Conservation (phyloP, 1,139 yeast species). For the Taphrina communis region DNA sequence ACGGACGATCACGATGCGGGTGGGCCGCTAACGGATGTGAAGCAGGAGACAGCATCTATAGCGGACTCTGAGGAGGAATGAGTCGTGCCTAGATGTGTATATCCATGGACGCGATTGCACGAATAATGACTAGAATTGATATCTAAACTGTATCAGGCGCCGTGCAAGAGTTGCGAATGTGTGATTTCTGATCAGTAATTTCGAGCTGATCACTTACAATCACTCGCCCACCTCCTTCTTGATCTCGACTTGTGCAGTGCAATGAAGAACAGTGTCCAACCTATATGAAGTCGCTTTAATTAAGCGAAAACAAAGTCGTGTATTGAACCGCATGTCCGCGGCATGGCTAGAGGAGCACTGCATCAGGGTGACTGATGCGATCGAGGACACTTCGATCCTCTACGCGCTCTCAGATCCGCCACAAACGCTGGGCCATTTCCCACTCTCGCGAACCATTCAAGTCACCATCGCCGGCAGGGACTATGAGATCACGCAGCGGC, state of each 20-base stretch:
- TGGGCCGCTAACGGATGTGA: not conserved
- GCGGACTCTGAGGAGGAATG: constrained; percentile 1
- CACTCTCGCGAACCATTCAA: constrained; percentile 19
- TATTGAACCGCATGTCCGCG: not conserved
- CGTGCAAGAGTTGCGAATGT: no score
- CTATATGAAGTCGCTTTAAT: no score
- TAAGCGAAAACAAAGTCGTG: no score
- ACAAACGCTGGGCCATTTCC: constrained; percentile 15
- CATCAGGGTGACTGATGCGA: constrained; percentile 10
- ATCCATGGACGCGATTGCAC: not conserved
- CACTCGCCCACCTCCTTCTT: no score
- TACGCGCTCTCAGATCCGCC: constrained; percentile 17
- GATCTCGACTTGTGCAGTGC: no score
- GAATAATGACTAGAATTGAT: not conserved
- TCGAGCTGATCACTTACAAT: not conserved
- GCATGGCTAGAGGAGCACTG: constrained; percentile 12
- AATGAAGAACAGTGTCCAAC: no score
- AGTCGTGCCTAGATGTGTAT: not conserved
- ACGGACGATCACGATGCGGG: not conserved
- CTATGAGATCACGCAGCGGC: constrained; percentile 23
- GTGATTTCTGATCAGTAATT: not conserved
- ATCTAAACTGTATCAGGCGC: not conserved
- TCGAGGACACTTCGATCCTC: constrained; percentile 34
- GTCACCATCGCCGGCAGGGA: constrained; percentile 7
- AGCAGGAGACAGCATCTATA: not conserved